phyloP scores from a whole-genome alignment of 306 rosid species.

The Pueraria montana region DNA sequence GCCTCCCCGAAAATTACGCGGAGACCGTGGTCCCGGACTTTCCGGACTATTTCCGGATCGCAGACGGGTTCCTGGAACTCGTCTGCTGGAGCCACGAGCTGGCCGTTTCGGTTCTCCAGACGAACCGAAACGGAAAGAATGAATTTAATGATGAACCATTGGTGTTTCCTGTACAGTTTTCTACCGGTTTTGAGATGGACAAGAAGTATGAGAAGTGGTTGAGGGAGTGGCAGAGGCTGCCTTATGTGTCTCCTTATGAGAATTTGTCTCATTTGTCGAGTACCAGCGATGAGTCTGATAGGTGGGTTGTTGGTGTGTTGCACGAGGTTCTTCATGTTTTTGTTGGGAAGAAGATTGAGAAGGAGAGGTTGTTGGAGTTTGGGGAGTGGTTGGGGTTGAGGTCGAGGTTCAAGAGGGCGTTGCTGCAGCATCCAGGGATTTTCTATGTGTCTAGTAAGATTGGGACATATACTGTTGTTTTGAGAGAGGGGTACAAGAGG shows the following conservation, averaged over 20 bases:
- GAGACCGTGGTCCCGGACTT: slow-evolving; percentile 65
- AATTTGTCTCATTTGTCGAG: slow-evolving; percentile 66
- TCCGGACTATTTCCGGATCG: slow-evolving; percentile 77
- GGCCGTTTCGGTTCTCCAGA: slow-evolving; percentile 71
- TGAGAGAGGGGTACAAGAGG: slow-evolving; percentile 85
- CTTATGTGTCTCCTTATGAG: slow-evolving; percentile 83
- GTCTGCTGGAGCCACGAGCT: slow-evolving; percentile 84
- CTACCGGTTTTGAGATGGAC: slow-evolving; percentile 82
- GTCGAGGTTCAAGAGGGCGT: slow-evolving; percentile 78
- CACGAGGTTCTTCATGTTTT: slow-evolving; percentile 86
- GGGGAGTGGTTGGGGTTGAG: slow-evolving; percentile 85
- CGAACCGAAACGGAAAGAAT: slow-evolving; percentile 34
- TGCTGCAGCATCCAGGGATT: slow-evolving; percentile 82
- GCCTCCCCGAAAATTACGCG: slow-evolving; percentile 71
- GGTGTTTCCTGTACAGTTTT: slow-evolving; percentile 67
- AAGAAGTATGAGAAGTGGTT: slow-evolving; percentile 79
- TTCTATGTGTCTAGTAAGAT: slow-evolving; percentile 78
- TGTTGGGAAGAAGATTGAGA: slow-evolving; percentile 78
- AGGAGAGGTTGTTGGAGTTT: slow-evolving; percentile 63
- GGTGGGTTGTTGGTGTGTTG: slow-evolving; percentile 78
- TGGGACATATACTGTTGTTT: slow-evolving; percentile 75
- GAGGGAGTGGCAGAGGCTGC: slow-evolving; percentile 80
- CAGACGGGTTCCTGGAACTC: slow-evolving; percentile 60
- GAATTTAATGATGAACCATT: neutral
- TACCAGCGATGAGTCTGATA: slow-evolving; percentile 75